These are phyloP conservation scores for Chaetomiaceae sp. DNA, from an alignment of 2,329 filamentous ascomycete genomes.

Conservation along the genomic window DNA sequence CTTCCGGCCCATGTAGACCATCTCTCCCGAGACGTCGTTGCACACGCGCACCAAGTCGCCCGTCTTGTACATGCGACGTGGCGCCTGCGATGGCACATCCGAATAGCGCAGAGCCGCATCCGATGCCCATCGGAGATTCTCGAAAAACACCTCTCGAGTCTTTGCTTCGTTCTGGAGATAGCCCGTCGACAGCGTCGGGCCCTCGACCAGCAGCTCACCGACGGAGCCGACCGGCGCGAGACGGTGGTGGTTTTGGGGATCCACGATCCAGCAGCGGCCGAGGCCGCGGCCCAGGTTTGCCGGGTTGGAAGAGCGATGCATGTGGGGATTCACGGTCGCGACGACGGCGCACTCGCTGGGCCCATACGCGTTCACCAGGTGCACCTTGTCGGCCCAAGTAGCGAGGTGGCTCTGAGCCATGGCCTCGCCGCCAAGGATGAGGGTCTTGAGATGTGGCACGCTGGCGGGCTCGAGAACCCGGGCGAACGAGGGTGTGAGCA, in stretches of 20 bases:
- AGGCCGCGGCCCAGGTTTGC: constrained; percentile 36
- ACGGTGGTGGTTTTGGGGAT: constrained; percentile 28
- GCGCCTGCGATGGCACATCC: constrained; percentile 42
- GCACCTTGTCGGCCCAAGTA: constrained; percentile 43
- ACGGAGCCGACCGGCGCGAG: constrained; percentile 22
- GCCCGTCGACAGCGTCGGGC: constrained; percentile 18
- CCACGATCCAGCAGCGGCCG: constrained; percentile 32
- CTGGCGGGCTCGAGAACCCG: constrained; percentile 25
- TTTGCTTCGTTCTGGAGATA: constrained; percentile 32
- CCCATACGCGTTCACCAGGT: constrained; percentile 29
- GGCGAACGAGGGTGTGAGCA: constrained; percentile 31
- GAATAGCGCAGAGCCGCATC: not conserved
- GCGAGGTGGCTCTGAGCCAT: constrained; percentile 24
- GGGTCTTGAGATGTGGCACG: constrained; percentile 37
- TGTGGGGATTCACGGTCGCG: constrained; percentile 16
- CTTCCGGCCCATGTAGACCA: constrained; percentile 25
- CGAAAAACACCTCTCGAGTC: constrained; percentile 44
- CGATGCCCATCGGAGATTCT: constrained; percentile 36
- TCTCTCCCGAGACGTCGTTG: constrained; percentile 22
- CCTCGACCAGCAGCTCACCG: constrained; percentile 25
- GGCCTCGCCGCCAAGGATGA: constrained; percentile 47
- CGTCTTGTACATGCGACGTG: constrained; percentile 42
- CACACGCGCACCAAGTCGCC: constrained; percentile 30
- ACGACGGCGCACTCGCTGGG: constrained; percentile 41
- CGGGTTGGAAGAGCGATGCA: constrained; percentile 16